Evolutionary conservation across 345 rosid genomes (phyloP).

Genomic region (Melaleuca quinquenervia): DNA sequence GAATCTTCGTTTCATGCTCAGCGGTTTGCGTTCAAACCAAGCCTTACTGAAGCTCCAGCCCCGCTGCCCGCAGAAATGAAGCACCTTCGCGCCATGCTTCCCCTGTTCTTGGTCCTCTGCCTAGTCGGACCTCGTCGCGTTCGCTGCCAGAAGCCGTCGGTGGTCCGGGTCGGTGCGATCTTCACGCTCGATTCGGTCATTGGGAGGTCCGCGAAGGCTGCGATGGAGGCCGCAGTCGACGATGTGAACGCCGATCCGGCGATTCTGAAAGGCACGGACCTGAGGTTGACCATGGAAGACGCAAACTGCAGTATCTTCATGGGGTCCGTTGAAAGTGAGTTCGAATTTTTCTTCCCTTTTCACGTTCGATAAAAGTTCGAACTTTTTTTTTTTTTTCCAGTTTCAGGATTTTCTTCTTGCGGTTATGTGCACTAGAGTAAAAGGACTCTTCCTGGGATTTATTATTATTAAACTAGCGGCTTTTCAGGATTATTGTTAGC

Average conservation of each 20-base stretch:
- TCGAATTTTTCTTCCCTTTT: not conserved
- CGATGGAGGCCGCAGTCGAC: conserved; percentile 50
- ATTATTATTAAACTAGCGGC: not conserved
- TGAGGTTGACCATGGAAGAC: conserved; percentile 33
- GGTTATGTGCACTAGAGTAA: not conserved
- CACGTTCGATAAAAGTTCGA: not conserved
- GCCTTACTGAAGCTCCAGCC: not conserved
- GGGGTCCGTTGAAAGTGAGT: conserved; percentile 58
- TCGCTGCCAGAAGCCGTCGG: conserved; percentile 25
- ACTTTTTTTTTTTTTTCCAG: not conserved
- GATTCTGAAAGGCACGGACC: conserved; percentile 43
- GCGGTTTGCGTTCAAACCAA: not conserved
- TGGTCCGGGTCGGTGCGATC: conserved; percentile 59
- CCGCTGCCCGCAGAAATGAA: not conserved
- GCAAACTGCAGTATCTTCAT: conserved; percentile 53
- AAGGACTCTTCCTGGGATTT: not conserved
- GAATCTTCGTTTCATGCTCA: not conserved
- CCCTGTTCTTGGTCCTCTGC: conserved; percentile 5
- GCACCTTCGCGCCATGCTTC: not conserved
- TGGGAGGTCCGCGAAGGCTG: conserved; percentile 68
- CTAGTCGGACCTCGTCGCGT: conserved; percentile 2
- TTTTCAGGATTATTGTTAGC: not conserved
- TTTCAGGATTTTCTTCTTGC: not conserved
- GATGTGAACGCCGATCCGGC: conserved; percentile 45
- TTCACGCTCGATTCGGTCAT: conserved; percentile 63